Percentiles rank a stretch among this genome's conserved stretches.
Evolutionary conservation across 1,284 basidiomycete genomes (phyloP).

Genomic region (Stygiomarasmius scandens): DNA sequence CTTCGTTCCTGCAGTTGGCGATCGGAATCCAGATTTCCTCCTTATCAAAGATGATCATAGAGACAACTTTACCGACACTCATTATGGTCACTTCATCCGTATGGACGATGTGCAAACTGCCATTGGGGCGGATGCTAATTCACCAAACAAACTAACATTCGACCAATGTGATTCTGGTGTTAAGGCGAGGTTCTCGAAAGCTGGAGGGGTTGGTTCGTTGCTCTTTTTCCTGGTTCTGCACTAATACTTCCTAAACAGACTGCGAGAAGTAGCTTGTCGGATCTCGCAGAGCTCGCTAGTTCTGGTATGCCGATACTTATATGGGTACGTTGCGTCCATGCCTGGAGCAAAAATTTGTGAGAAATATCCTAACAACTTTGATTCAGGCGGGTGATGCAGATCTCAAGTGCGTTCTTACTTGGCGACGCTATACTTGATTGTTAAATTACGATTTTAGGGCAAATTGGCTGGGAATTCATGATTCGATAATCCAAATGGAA

Average conservation of each 20-base stretch:
- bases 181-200: slow-evolving; percentile 12
- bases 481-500: slow-evolving; percentile 39
- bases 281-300: slow-evolving; percentile 35
- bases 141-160: slow-evolving; percentile 25
- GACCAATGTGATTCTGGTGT: slow-evolving; percentile 29
- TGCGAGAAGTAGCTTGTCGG: slow-evolving; percentile 36
- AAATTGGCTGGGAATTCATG: slow-evolving; percentile 40
- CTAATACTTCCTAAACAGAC: slow-evolving; percentile 18
- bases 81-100: slow-evolving; percentile 34
- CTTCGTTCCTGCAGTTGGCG: slow-evolving; percentile 35
- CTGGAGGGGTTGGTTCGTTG: slow-evolving; percentile 15
- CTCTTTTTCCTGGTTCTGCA: background rate
- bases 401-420: slow-evolving; percentile 30
- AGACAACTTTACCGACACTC: background rate
- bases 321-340: slow-evolving; percentile 8
- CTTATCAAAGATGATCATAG: slow-evolving; percentile 24
- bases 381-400: slow-evolving; percentile 44
- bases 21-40: slow-evolving; percentile 39
- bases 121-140: slow-evolving; percentile 32
- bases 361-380: slow-evolving; percentile 29
- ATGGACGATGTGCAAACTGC: slow-evolving; percentile 26
- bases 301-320: slow-evolving; percentile 22
- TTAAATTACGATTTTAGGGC: slow-evolving; percentile 27
- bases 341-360: background rate
- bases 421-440: background rate